Evolutionary conservation across 2,329 filamentous ascomycete species (phyloP), one percentile per base, ranked within the genome.

Genomic region (Harringtonia aguacate): DNA sequence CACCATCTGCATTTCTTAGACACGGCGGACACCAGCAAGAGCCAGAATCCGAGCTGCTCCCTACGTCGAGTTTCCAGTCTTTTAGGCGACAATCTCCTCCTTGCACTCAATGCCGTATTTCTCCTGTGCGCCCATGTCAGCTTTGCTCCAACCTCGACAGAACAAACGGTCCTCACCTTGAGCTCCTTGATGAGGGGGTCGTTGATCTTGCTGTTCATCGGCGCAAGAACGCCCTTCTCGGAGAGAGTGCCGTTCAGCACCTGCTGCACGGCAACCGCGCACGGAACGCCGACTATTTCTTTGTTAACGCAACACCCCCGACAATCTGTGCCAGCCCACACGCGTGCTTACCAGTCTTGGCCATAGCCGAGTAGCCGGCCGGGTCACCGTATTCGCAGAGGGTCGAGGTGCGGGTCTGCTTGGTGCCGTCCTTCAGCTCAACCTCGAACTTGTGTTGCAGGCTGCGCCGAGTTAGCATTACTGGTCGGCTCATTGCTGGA

Each of bases 361-460:
- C 86, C 87, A 95, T 94, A 53, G 84, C 79, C 4, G 75, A 82
- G 69, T 90, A 94, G 29, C 84, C 84, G 53, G 77, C 73, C 12
- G 48, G 47, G n/a, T 50, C 51, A 10, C 87, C 88, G 63, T 94
- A 90, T 61, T 94, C 86, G 58, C 71, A 73, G 15, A 95, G 76
- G 1, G 88, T 95, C 35, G 81, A 86, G 21, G 85, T 89, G 50
- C 81, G 73, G 36, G 80, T 87, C 69, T 94, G 79, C 61, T 75
- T 77, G 59, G 67, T 76, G 56, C 87, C 87, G 60, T 92, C 84
- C 65, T 81, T 80, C 65, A 83, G 70, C 72, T 92, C 84, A 53
- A 94, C 86, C 60, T 81, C 80, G 61, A 94, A 94, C 68, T 79
- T 82, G 70, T 86, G 83, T 68, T 87, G 84, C 28, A 87, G 73